A percentile compares a stretch with the other conserved stretches of the same genome.
phyloP scores from a whole-genome alignment of 129 eudicot genomes.

The Arctium lappa region DNA sequence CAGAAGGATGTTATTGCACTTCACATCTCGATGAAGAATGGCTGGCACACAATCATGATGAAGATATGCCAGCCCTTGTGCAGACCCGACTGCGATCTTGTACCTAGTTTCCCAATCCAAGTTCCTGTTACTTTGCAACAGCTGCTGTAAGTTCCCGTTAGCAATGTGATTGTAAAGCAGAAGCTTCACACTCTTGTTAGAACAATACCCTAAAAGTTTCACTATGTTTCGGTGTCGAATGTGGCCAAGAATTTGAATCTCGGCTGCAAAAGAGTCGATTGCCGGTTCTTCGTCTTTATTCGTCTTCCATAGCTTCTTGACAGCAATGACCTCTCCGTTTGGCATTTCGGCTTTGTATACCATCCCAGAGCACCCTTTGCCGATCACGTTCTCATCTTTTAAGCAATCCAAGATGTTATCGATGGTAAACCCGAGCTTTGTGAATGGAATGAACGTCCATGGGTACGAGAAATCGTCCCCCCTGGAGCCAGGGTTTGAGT shows the following conservation, averaged over 20 bases:
- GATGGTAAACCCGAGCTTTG: slow-evolving; percentile 67
- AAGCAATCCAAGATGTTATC: slow-evolving; percentile 86
- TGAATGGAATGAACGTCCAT: slow-evolving; percentile 95
- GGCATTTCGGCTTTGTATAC: slow-evolving; percentile 94
- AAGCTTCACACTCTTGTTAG: slow-evolving; percentile 85
- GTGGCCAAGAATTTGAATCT: slow-evolving; percentile 86
- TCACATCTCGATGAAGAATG: slow-evolving; percentile 89
- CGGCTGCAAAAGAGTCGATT: slow-evolving; percentile 84
- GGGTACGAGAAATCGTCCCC: slow-evolving; percentile 92
- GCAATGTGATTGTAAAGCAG: slow-evolving; percentile 75
- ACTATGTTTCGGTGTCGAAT: slow-evolving; percentile 88
- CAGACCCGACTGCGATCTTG: slow-evolving; percentile 90
- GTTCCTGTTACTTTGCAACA: slow-evolving; percentile 64
- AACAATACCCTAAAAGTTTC: slow-evolving; percentile 83
- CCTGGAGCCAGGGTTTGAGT: slow-evolving; percentile 24
- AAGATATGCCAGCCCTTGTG: slow-evolving; percentile 89
- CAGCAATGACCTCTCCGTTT: slow-evolving; percentile 82
- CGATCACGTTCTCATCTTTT: slow-evolving; percentile 82
- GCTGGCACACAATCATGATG: slow-evolving; percentile 94
- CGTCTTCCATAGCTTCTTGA: slow-evolving; percentile 92
- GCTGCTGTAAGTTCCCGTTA: slow-evolving; percentile 87
- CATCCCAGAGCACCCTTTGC: slow-evolving; percentile 89
- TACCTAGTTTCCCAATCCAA: slow-evolving; percentile 95
- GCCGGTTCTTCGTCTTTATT: slow-evolving; percentile 63
- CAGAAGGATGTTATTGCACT: slow-evolving; percentile 88